phyloP scores from a whole-genome alignment of 2,329 filamentous ascomycete species.

The Dichotomopilus funicola region DNA sequence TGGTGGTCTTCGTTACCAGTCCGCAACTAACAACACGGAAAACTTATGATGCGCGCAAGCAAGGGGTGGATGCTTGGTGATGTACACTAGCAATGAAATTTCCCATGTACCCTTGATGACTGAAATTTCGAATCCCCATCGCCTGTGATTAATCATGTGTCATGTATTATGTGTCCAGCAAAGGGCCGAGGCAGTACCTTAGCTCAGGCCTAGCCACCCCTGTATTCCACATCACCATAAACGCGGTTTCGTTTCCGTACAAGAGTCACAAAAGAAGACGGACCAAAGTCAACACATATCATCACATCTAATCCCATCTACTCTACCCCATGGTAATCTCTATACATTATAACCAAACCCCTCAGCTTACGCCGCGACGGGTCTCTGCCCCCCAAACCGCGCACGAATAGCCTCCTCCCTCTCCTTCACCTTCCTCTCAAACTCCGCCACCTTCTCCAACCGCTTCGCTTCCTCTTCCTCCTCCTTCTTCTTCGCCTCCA shows the following conservation, averaged over 20 bases:
- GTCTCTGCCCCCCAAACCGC: constrained; percentile 31
- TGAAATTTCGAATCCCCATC: background rate
- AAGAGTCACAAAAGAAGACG: background rate
- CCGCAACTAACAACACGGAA: too few relatives aligned
- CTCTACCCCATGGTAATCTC: background rate
- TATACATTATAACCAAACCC: background rate
- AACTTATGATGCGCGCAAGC: background rate
- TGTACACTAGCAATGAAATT: constrained; percentile 4
- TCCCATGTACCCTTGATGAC: background rate
- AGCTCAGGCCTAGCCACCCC: too few relatives aligned
- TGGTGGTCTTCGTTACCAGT: too few relatives aligned
- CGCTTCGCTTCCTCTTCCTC: constrained; percentile 46
- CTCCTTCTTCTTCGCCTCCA: constrained; percentile 44
- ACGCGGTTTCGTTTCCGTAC: background rate
- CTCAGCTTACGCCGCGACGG: background rate
- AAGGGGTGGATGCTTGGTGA: constrained; percentile 1
- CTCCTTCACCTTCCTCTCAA: constrained; percentile 53
- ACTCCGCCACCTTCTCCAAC: constrained; percentile 45
- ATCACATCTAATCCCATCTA: background rate
- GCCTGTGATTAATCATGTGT: background rate
- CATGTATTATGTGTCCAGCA: background rate
- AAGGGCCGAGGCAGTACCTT: too few relatives aligned
- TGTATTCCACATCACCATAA: too few relatives aligned
- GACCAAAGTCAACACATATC: background rate
- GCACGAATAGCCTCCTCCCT: constrained; percentile 42